Conservation (phyloP, 2,329 filamentous ascomycete genomes). For the Fusarium nodosum region DNA sequence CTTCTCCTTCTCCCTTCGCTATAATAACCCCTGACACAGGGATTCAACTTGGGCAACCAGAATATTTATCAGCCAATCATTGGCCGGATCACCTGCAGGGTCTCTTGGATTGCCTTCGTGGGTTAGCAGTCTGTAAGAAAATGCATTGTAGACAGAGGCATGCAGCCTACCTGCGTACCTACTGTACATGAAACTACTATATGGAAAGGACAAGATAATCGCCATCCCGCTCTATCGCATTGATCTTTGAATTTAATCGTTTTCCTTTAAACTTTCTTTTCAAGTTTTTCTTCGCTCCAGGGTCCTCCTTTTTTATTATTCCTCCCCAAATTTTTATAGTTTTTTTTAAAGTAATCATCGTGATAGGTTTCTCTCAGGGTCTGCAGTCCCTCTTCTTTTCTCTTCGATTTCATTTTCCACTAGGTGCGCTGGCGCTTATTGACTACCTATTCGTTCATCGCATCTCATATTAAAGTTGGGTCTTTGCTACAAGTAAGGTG, state of each 20-base stretch:
- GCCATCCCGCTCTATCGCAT: slow-evolving; percentile 20
- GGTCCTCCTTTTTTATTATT: slow-evolving; percentile 20
- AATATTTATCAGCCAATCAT: slow-evolving; percentile 28
- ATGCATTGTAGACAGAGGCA: background rate
- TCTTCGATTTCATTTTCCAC: slow-evolving; percentile 31
- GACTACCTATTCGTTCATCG: slow-evolving; percentile 1
- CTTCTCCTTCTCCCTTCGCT: slow-evolving; percentile 23
- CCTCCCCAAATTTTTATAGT: slow-evolving; percentile 23
- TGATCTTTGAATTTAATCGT: background rate
- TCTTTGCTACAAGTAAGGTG: slow-evolving; percentile 10
- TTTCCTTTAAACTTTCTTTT: background rate
- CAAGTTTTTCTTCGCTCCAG: slow-evolving; percentile 1
- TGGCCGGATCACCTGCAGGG: slow-evolving; percentile 19
- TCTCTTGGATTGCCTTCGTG: slow-evolving; percentile 21
- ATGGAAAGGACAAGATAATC: slow-evolving; percentile 17
- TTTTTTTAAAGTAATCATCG: slow-evolving; percentile 31
- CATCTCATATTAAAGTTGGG: slow-evolving; percentile 6
- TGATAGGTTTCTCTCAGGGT: slow-evolving; percentile 34
- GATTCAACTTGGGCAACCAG: slow-evolving; percentile 19
- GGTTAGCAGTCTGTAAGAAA: background rate
- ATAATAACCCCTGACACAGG: slow-evolving; percentile 19
- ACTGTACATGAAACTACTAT: slow-evolving; percentile 28
- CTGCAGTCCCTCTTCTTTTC: slow-evolving; percentile 27
- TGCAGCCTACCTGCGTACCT: background rate
- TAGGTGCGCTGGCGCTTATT: background rate